Evolutionary conservation across 805 yeast genomes (phyloP).

Genomic region (Brettanomyces custersianus): DNA sequence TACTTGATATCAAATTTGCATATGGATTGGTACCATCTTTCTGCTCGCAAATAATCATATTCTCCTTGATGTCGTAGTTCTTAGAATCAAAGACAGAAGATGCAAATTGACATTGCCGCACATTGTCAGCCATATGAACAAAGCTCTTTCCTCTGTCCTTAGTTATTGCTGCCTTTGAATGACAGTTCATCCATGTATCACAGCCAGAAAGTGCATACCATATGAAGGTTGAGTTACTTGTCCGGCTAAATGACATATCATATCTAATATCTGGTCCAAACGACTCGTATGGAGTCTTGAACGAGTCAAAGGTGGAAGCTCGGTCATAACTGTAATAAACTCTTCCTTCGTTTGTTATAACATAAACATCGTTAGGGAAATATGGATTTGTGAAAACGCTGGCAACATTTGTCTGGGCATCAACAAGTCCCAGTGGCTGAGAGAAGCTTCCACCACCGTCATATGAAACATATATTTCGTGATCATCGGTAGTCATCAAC

Average conservation of each 20-base stretch:
- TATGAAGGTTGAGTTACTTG: constrained; percentile 48
- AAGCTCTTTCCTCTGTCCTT: constrained; percentile 62
- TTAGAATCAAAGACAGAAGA: constrained; percentile 37
- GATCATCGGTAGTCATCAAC: constrained; percentile 45
- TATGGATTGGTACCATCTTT: constrained; percentile 20
- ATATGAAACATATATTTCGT: constrained; percentile 54
- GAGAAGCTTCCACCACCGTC: constrained; percentile 55
- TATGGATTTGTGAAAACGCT: constrained; percentile 57
- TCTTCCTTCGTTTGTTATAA: constrained; percentile 38
- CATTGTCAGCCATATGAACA: constrained; percentile 41
- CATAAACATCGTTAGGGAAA: constrained; percentile 45
- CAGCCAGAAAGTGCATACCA: constrained; percentile 62
- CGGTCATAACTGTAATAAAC: constrained; percentile 61
- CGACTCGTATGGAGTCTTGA: constrained; percentile 36
- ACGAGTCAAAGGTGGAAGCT: constrained; percentile 43
- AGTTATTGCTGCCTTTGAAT: constrained; percentile 50
- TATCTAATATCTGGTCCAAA: constrained; percentile 28
- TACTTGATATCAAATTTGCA: constrained; percentile 33
- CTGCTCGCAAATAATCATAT: constrained; percentile 60
- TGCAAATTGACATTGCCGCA: constrained; percentile 58
- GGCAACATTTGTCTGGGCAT: constrained; percentile 31
- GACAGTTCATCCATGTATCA: constrained; percentile 39
- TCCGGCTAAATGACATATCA: constrained; percentile 54
- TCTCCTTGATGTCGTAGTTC: constrained; percentile 25
- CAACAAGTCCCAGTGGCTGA: constrained; percentile 22